These are phyloP conservation scores for Rhynchosporium secalis DNA, from an alignment of 2,329 filamentous ascomycete genomes.

Conservation along the genomic window DNA sequence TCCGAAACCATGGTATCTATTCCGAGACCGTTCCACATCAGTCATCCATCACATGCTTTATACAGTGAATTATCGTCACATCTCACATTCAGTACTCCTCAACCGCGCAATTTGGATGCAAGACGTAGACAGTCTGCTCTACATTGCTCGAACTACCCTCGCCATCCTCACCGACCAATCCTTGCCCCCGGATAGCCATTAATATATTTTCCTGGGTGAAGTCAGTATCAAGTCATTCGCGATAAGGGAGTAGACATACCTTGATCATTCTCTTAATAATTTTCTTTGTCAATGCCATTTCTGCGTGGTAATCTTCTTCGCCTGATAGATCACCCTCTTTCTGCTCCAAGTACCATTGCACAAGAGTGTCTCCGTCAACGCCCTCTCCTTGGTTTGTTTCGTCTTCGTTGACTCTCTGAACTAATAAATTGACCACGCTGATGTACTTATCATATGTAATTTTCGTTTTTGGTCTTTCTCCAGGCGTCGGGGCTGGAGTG, in stretches of 20 bases:
- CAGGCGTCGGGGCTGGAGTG: conserved; percentile 32
- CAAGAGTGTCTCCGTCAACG: conserved; percentile 76
- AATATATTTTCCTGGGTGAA: conserved; percentile 78
- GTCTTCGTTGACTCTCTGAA: conserved; percentile 80
- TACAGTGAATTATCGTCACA: conserved; percentile 10
- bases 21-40: conserved; percentile 13
- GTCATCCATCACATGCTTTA: conserved; percentile 20
- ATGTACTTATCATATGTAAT: conserved; percentile 97
- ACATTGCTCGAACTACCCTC: conserved; percentile 46
- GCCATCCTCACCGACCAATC: conserved; percentile 50
- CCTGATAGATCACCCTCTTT: conserved; percentile 79
- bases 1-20: conserved; percentile 23
- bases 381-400: conserved; percentile 76
- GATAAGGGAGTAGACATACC: conserved; percentile 54
- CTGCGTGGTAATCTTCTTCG: conserved; percentile 77
- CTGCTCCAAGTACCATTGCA: conserved; percentile 90
- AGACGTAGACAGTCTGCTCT: conserved; percentile 71
- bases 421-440: conserved; percentile 81
- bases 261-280: conserved; percentile 96
- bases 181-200: conserved; percentile 71
- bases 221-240: conserved; percentile 47
- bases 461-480: conserved; percentile 62
- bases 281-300: conserved; percentile 73
- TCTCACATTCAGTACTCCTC: conserved; percentile 49
- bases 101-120: conserved; percentile 91